These are phyloP conservation scores for Rosa multiflora DNA, from an alignment of 306 rosid species.

Conservation along the genomic window DNA sequence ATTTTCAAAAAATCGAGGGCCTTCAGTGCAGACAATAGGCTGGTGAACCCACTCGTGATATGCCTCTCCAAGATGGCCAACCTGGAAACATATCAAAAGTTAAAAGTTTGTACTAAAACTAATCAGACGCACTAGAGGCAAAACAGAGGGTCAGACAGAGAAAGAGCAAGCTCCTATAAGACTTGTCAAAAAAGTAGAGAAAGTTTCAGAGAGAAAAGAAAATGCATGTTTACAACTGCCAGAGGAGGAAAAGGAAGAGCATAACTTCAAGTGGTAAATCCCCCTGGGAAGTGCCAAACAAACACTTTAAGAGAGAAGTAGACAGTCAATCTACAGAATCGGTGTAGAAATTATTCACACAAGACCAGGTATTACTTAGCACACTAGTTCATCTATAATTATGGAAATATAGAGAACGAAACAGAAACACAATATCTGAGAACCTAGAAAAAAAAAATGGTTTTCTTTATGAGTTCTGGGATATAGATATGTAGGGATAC, in stretches of 20 bases:
- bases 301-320: not conserved
- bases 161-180: not conserved
- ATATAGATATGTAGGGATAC: not conserved
- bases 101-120: not conserved
- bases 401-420: not conserved
- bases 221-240: not conserved
- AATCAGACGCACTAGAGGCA: not conserved
- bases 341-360: not conserved
- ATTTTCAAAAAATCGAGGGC: slow-evolving; percentile 70
- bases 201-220: not conserved
- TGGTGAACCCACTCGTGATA: slow-evolving; percentile 88
- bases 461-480: no score
- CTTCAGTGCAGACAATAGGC: slow-evolving; percentile 80
- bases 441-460: not conserved
- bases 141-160: not conserved
- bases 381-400: no score
- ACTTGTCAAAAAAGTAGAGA: not conserved
- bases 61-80: slow-evolving; percentile 79
- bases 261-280: not conserved
- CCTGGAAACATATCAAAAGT: slow-evolving; percentile 38
- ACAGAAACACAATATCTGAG: not conserved
- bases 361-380: not conserved
- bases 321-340: not conserved
- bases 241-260: not conserved
- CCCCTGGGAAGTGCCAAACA: not conserved